Evolutionary conservation across 169 alveolate species (phyloP).

Genomic region (Plasmodium knowlesi): DNA sequence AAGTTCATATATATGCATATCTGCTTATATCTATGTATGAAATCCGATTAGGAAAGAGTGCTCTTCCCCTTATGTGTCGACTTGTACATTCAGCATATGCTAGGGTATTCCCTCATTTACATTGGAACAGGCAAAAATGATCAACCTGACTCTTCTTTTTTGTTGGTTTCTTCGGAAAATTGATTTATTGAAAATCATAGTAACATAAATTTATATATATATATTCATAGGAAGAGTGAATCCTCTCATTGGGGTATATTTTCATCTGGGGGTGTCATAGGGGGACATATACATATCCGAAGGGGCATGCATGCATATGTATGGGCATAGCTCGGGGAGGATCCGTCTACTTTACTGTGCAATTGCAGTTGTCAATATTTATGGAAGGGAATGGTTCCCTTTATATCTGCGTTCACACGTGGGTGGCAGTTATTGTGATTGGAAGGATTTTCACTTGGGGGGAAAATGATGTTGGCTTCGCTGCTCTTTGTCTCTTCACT

Average conservation of each 20-base stretch:
- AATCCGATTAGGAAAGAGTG: not conserved
- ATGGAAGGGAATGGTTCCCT: not conserved
- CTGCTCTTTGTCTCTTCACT: not conserved
- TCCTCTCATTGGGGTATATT: not conserved
- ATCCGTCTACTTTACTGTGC: not conserved
- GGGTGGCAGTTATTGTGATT: not conserved
- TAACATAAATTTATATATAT: constrained; percentile 34
- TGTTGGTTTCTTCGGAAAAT: constrained; percentile 48
- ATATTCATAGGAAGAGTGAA: constrained; percentile 17
- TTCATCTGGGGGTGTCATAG: constrained; percentile 17
- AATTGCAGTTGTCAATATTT: not conserved
- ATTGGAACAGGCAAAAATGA: constrained; percentile 53
- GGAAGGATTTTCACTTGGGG: not conserved
- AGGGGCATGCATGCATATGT: constrained; percentile 11
- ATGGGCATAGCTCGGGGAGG: not conserved
- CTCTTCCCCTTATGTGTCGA: not conserved
- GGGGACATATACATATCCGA: not conserved
- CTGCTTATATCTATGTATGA: not conserved
- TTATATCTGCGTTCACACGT: not conserved
- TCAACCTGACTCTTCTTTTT: constrained; percentile 43
- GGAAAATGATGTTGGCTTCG: not conserved
- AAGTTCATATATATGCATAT: too few relatives aligned
- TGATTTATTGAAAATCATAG: constrained; percentile 59
- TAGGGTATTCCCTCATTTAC: constrained; percentile 74
- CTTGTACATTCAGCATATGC: not conserved